Evolutionary conservation across 192 early-diverging fungal species (phyloP).

Genomic region (Coemansia sp.): DNA sequence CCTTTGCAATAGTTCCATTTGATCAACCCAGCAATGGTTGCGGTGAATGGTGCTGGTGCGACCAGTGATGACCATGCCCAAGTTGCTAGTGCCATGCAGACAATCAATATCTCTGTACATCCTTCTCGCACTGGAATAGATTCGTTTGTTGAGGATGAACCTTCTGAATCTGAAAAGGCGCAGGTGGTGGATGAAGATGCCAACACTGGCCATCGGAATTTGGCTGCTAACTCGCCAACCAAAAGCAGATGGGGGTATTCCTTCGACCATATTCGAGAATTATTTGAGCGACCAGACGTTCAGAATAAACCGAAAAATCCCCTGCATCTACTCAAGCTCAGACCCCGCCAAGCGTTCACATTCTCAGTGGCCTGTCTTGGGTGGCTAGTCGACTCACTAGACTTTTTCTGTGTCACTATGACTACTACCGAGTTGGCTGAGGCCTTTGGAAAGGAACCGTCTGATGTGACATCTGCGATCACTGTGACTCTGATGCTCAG

Average conservation of each 20-base stretch:
- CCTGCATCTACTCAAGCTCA: slow-evolving; percentile 30
- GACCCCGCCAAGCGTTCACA: slow-evolving; percentile 41
- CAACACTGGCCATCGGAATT: neutral
- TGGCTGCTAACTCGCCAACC: neutral
- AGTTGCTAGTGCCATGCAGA: no score
- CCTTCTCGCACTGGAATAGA: neutral
- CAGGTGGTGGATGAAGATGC: neutral
- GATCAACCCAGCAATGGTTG: no score
- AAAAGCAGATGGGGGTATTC: neutral
- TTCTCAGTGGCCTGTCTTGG: slow-evolving; percentile 61
- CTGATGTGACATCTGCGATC: slow-evolving; percentile 62
- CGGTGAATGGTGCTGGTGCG: no score
- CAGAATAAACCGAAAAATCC: slow-evolving; percentile 35
- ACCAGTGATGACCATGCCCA: no score
- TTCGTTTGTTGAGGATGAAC: slow-evolving; percentile 1
- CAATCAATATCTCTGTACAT: no score
- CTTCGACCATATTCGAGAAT: slow-evolving; percentile 21
- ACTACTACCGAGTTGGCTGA: slow-evolving; percentile 58
- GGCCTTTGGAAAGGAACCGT: slow-evolving; percentile 57
- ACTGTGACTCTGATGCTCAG: slow-evolving; percentile 70
- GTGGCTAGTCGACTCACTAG: slow-evolving; percentile 73
- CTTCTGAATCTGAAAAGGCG: slow-evolving; percentile 4
- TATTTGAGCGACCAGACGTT: slow-evolving; percentile 34
- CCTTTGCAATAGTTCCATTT: no score
- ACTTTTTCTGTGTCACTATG: slow-evolving; percentile 67